These are phyloP conservation scores for Colletotrichum nymphaeae DNA, from an alignment of 2,329 filamentous ascomycete genomes.

Conservation along the genomic window DNA sequence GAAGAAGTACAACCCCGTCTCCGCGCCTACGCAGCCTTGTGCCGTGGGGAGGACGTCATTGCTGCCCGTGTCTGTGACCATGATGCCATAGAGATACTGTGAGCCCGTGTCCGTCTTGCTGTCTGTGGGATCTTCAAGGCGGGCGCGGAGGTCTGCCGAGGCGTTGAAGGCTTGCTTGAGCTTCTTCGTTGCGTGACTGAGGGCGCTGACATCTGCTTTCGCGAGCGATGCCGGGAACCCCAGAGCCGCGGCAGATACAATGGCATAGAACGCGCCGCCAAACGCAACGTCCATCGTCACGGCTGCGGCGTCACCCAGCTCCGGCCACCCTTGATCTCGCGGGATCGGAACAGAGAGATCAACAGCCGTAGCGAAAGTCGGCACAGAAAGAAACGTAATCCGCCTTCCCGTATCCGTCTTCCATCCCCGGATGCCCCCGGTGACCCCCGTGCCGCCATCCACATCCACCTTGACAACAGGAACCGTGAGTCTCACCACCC, in stretches of 20 bases:
- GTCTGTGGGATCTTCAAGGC: slow-evolving; percentile 41
- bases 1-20: slow-evolving; percentile 57
- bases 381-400: slow-evolving; percentile 54
- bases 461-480: slow-evolving; percentile 42
- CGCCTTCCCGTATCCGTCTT: slow-evolving; percentile 49
- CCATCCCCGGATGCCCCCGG: slow-evolving; percentile 29
- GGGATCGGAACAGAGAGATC: slow-evolving; percentile 46
- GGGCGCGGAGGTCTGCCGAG: slow-evolving; percentile 37
- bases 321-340: slow-evolving; percentile 47
- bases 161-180: slow-evolving; percentile 43
- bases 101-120: slow-evolving; percentile 37
- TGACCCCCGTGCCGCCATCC: too few species aligned
- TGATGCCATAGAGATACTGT: slow-evolving; percentile 53
- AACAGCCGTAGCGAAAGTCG: slow-evolving; percentile 51
- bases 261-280: slow-evolving; percentile 56
- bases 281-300: slow-evolving; percentile 51
- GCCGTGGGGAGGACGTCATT: slow-evolving; percentile 39
- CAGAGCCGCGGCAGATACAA: slow-evolving; percentile 49
- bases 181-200: slow-evolving; percentile 45
- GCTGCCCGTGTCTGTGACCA: slow-evolving; percentile 40
- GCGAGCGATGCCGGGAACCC: slow-evolving; percentile 48
- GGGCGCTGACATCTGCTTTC: slow-evolving; percentile 42
- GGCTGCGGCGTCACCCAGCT: slow-evolving; percentile 42
- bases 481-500: slow-evolving; percentile 53
- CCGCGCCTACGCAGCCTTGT: slow-evolving; percentile 42